Evolutionary conservation across 106 monocot species (phyloP), one percentile per base, ranked within the genome.

Genomic region (Posidonia australis): DNA sequence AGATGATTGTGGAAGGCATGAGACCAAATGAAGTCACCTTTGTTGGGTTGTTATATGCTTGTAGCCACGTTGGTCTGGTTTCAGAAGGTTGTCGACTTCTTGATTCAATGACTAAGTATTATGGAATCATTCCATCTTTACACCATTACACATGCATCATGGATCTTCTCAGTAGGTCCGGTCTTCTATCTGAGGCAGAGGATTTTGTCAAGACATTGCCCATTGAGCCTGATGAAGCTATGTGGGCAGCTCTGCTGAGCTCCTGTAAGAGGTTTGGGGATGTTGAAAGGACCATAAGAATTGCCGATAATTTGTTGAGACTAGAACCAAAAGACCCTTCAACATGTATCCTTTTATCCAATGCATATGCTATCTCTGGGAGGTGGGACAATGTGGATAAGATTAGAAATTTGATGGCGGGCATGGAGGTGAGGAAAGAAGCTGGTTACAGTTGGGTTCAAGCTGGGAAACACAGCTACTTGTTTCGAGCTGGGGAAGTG

Each of bases 21-120:
- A 79, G 54, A 60, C 94, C 94, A 1, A 96, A 96, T 51, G 86
- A 82, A 69, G 87, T 80, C 45, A 96, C 96, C 13, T 96, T 96
- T 54, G 67, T 82, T 0, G 90, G 84, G 10, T 44, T 96, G 63
- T 56, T 96, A 5, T 78, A 90, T 49, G 90, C 90, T 29, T 96
- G 96, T 45, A 87, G 96, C 57, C 96, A 96, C 72, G 78, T 72
- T 0, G 87, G 90, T 29, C 60, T 90, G 45, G 87, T 96, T 65
- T 70, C 75, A 30, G 80, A 76, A 46, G 90, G 96, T 0, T 70
- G 80, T 6, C 51, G 70, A 16, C 65, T 96, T 22, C 90, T 96
- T 24, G 48, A 85, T 56, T 90, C 84, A 22, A 96, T 96, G 94
- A 67, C 62, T 27, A 20, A 47, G 7, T 82, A 82, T 5, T 74